Percentiles rank a stretch among this genome's conserved stretches.
Evolutionary conservation across 306 rosid genomes (phyloP).

Genomic region (Gillenia trifoliata): DNA sequence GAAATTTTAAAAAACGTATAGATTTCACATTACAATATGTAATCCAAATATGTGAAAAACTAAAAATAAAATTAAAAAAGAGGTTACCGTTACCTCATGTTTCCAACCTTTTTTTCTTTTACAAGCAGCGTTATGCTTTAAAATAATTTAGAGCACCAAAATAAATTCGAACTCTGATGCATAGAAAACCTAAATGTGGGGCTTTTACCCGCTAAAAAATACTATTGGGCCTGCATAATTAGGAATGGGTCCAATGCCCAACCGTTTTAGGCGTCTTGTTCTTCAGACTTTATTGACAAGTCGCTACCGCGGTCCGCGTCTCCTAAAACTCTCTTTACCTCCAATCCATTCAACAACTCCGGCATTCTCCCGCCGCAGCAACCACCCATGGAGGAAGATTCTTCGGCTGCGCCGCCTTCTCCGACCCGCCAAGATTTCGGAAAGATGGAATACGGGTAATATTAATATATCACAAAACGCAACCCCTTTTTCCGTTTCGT

Average conservation of each 20-base stretch:
- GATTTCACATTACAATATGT: no score
- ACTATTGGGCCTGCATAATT: background rate
- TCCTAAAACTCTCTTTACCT: background rate
- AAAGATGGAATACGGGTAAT: slow-evolving; percentile 39
- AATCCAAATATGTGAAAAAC: no score
- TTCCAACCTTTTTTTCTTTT: background rate
- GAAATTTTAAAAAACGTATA: no score
- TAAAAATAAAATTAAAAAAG: no score
- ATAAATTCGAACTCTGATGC: no score
- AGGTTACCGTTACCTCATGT: background rate
- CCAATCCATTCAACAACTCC: background rate
- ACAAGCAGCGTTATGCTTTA: background rate
- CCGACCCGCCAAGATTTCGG: slow-evolving; percentile 20
- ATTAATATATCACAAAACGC: background rate
- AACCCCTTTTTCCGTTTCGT: background rate
- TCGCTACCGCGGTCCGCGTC: no score
- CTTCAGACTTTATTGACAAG: background rate
- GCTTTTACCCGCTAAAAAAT: background rate
- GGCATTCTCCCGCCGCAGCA: background rate
- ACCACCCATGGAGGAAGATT: background rate
- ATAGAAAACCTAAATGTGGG: background rate
- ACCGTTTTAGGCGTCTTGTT: no score
- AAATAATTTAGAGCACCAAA: no score
- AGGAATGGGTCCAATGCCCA: background rate
- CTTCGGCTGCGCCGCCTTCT: background rate